phyloP scores from a whole-genome alignment of 2,329 filamentous ascomycete species.

The Colletotrichum cordylinicola region DNA sequence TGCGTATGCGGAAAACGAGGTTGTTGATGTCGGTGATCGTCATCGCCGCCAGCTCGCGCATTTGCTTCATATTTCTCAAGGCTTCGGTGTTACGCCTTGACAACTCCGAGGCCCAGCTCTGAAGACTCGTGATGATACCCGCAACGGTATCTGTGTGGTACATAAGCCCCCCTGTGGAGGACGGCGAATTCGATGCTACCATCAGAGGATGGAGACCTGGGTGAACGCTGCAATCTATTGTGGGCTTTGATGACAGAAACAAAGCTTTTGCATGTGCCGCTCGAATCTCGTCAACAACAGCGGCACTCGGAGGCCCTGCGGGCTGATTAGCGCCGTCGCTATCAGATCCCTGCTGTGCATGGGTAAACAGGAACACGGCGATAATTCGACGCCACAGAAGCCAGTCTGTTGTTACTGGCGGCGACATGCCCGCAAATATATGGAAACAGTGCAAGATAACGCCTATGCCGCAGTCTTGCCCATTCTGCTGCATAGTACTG shows the following conservation, averaged over 20 bases:
- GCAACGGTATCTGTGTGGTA: background rate
- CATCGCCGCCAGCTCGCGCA: background rate
- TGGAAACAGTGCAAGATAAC: background rate
- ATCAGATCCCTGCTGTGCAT: background rate
- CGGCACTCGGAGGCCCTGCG: background rate
- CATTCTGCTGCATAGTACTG: background rate
- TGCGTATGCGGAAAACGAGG: background rate
- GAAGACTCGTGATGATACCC: background rate
- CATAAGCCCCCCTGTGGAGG: background rate
- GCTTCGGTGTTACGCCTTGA: background rate
- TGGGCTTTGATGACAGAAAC: background rate
- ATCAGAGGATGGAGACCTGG: background rate
- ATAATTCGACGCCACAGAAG: background rate
- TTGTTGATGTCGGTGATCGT: background rate
- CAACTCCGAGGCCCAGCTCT: background rate
- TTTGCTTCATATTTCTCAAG: background rate
- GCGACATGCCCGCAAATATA: background rate
- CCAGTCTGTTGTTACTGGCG: background rate
- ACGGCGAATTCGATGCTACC: background rate
- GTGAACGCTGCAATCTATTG: background rate
- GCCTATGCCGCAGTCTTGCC: background rate
- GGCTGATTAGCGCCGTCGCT: background rate
- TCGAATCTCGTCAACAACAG: background rate
- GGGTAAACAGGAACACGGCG: background rate
- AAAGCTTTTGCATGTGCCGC: background rate